Percentiles rank a stretch among this genome's conserved stretches.
Conservation (phyloP, 1,139 yeast genomes). For the Kurtzmaniella quercitrusa region DNA sequence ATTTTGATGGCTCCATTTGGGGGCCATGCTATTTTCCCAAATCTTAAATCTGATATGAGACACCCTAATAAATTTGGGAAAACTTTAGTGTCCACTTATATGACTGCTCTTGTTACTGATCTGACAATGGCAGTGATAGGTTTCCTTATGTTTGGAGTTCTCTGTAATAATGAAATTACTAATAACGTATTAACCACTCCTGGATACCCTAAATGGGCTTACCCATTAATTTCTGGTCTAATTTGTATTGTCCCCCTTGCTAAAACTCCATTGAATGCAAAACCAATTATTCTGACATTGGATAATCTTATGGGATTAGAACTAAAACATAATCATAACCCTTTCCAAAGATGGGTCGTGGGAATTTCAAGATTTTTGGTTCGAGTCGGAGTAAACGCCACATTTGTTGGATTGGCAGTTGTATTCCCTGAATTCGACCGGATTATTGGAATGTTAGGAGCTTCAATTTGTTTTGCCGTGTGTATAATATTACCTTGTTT, state of each 20-base stretch:
- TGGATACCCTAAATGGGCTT: constrained; percentile 71
- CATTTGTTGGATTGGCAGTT: constrained; percentile 48
- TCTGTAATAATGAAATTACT: constrained; percentile 78
- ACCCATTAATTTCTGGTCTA: constrained; percentile 59
- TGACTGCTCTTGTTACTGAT: constrained; percentile 70
- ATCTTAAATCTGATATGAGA: constrained; percentile 54
- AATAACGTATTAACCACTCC: constrained; percentile 63
- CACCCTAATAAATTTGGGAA: constrained; percentile 45
- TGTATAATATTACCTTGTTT: constrained; percentile 55
- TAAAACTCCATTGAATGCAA: constrained; percentile 80
- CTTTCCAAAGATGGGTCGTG: constrained; percentile 3
- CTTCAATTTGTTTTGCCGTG: constrained; percentile 52
- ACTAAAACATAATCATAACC: neutral
- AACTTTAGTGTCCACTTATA: constrained; percentile 42
- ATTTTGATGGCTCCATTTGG: constrained; percentile 62
- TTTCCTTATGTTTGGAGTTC: constrained; percentile 79
- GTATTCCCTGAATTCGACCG: constrained; percentile 57
- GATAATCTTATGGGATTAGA: constrained; percentile 27
- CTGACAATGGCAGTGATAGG: constrained; percentile 75
- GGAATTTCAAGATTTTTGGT: constrained; percentile 17
- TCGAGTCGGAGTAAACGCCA: constrained; percentile 45
- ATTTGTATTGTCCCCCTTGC: constrained; percentile 84
- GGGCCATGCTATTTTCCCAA: constrained; percentile 60
- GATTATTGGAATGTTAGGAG: constrained; percentile 53
- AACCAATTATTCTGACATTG: constrained; percentile 75